Evolutionary conservation across 2,329 filamentous ascomycete genomes (phyloP).

Genomic region (Stachybotrys echinatus): DNA sequence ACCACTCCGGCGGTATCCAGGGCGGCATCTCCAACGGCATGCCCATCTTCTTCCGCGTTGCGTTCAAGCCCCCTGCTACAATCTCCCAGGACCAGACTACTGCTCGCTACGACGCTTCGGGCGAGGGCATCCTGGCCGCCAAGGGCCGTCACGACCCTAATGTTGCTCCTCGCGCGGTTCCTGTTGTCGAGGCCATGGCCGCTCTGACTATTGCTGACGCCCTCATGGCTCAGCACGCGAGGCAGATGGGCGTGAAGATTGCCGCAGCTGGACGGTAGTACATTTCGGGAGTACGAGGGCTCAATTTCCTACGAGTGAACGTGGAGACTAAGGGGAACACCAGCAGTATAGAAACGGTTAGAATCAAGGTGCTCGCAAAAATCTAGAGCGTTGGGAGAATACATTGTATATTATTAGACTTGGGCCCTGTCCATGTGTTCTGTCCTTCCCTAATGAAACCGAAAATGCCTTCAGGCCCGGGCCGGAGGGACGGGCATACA

Average conservation of each 20-base stretch:
- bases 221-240: slow-evolving; percentile 61
- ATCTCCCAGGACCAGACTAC: slow-evolving; percentile 87
- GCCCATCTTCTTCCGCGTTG: slow-evolving; percentile 89
- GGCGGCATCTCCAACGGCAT: slow-evolving; percentile 93
- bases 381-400: slow-evolving; percentile 14
- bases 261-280: slow-evolving; percentile 13
- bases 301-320: slow-evolving; percentile 11
- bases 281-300: slow-evolving; percentile 12
- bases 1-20: slow-evolving; percentile 92
- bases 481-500: slow-evolving; percentile 11
- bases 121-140: slow-evolving; percentile 72
- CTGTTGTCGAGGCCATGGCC: slow-evolving; percentile 89
- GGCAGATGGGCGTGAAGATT: slow-evolving; percentile 13
- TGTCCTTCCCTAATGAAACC: slow-evolving; percentile 13
- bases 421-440: slow-evolving; percentile 14
- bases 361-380: slow-evolving; percentile 12
- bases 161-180: slow-evolving; percentile 82
- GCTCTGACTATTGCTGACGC: slow-evolving; percentile 83
- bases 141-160: slow-evolving; percentile 95
- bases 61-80: slow-evolving; percentile 92
- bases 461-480: slow-evolving; percentile 11
- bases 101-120: slow-evolving; percentile 66
- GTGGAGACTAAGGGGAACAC: slow-evolving; percentile 12
- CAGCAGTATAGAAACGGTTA: slow-evolving; percentile 14
- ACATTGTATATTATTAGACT: slow-evolving; percentile 15